Evolutionary conservation across 1,139 yeast species (phyloP).

Genomic region (Kodamaea sp.): DNA sequence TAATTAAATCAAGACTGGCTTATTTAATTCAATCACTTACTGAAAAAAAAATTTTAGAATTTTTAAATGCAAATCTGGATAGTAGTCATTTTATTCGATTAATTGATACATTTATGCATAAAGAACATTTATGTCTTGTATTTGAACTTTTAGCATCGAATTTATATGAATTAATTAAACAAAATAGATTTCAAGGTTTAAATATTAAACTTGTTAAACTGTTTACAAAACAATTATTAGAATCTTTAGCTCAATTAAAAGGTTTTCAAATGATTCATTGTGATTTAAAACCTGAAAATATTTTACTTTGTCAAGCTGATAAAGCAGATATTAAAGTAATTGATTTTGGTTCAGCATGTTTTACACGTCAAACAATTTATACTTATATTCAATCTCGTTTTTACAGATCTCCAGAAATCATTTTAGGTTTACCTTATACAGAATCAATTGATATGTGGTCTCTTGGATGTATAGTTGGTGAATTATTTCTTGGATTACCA

Average conservation of each 20-base stretch:
- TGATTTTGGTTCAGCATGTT: conserved; percentile 97
- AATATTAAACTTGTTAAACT: conserved; percentile 75
- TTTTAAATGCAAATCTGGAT: conserved; percentile 69
- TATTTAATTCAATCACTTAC: conserved; percentile 88
- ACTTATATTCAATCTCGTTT: conserved; percentile 95
- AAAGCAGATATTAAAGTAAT: conserved; percentile 87
- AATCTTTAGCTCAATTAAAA: conserved; percentile 75
- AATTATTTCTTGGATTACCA: conserved; percentile 87
- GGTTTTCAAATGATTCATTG: conserved; percentile 88
- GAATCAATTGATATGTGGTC: conserved; percentile 99
- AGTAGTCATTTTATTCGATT: conserved; percentile 73
- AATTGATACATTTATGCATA: conserved; percentile 87
- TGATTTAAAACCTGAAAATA: conserved; percentile 95
- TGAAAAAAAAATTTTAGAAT: conserved; percentile 84
- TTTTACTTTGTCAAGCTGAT: conserved; percentile 75
- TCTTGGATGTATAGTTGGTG: conserved; percentile 93
- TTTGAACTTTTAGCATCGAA: conserved; percentile 88
- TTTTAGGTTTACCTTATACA: conserved; percentile 85
- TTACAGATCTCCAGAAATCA: conserved; percentile 93
- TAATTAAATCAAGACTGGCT: conserved; percentile 88
- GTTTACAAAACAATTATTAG: conserved; percentile 76
- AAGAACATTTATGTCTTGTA: conserved; percentile 87
- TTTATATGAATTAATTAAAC: conserved; percentile 84
- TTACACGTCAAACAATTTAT: conserved; percentile 82
- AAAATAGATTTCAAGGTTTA: conserved; percentile 90